These are phyloP conservation scores for Cercospora sp. DNA, from an alignment of 2,329 filamentous ascomycete genomes.

Conservation along the genomic window DNA sequence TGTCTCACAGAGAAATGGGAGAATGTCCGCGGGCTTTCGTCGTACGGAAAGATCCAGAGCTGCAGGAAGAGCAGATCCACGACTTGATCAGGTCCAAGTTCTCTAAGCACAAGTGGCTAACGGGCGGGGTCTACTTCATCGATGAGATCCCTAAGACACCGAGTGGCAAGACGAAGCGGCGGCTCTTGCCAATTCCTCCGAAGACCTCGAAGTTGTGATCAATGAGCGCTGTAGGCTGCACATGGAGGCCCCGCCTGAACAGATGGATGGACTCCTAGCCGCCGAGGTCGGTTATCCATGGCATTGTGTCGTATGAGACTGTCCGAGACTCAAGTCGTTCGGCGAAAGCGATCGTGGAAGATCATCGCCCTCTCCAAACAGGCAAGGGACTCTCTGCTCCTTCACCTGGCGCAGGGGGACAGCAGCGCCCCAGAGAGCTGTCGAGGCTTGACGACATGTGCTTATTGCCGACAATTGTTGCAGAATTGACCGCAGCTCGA, in stretches of 20 bases:
- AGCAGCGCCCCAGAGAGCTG: no score
- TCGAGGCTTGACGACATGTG: no score
- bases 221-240: not conserved
- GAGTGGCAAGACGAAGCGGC: not conserved
- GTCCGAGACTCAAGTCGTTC: no score
- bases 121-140: not conserved
- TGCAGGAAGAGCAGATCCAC: not conserved
- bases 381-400: no score
- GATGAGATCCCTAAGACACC: not conserved
- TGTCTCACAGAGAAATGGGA: not conserved
- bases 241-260: not conserved
- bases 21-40: not conserved
- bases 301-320: no score
- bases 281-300: no score
- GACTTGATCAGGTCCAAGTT: not conserved
- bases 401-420: no score
- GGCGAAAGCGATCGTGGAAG: no score
- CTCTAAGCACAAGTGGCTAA: not conserved
- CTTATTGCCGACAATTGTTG: no score
- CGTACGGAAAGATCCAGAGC: not conserved
- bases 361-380: no score
- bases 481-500: not conserved
- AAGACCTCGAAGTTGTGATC: not conserved
- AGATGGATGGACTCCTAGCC: no score
- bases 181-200: not conserved